These are phyloP conservation scores for Fraxinus anomala DNA, from an alignment of 257 asterid species.

Conservation along the genomic window DNA sequence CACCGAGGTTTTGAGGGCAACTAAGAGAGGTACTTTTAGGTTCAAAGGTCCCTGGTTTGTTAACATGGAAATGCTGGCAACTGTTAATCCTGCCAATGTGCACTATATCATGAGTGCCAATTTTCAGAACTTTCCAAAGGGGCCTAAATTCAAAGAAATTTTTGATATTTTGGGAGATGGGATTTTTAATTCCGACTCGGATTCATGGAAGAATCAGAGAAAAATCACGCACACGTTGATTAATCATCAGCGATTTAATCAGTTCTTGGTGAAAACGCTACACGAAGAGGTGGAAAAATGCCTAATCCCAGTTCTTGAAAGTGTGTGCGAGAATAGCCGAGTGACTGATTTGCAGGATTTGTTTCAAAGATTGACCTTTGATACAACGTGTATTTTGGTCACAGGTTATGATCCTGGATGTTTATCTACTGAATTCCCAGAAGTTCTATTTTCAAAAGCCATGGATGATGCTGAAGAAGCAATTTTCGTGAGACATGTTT, in stretches of 20 bases:
- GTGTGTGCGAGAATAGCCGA: conserved; percentile 13
- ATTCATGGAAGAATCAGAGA: conserved; percentile 53
- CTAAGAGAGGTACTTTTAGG: conserved; percentile 44
- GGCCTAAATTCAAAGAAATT: conserved; percentile 47
- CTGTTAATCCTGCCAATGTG: conserved; percentile 59
- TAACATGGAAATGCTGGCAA: conserved; percentile 51
- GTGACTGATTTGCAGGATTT: conserved; percentile 58
- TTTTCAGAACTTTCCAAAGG: conserved; percentile 56
- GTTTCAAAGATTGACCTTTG: conserved; percentile 65
- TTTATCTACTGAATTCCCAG: conserved; percentile 43
- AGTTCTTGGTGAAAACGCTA: conserved; percentile 35
- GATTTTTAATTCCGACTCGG: conserved; percentile 55
- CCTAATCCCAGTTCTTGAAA: conserved; percentile 54
- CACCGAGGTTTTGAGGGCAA: conserved; percentile 23
- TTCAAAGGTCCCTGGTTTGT: conserved; percentile 55
- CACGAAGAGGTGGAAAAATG: conserved; percentile 45
- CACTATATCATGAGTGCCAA: conserved; percentile 56
- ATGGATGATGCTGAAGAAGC: conserved; percentile 66
- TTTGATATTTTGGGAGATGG: conserved; percentile 71
- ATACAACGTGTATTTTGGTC: conserved; percentile 51
- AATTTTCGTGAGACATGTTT: conserved; percentile 45
- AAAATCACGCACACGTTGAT: conserved; percentile 44
- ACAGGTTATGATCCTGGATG: conserved; percentile 68
- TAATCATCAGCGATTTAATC: conserved; percentile 41
- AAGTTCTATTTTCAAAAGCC: conserved; percentile 58